A percentile compares a stretch with the other conserved stretches of the same genome.
Evolutionary conservation across 371 early-diverging fungal genomes (phyloP).

Genomic region (Mortierella sp.): DNA sequence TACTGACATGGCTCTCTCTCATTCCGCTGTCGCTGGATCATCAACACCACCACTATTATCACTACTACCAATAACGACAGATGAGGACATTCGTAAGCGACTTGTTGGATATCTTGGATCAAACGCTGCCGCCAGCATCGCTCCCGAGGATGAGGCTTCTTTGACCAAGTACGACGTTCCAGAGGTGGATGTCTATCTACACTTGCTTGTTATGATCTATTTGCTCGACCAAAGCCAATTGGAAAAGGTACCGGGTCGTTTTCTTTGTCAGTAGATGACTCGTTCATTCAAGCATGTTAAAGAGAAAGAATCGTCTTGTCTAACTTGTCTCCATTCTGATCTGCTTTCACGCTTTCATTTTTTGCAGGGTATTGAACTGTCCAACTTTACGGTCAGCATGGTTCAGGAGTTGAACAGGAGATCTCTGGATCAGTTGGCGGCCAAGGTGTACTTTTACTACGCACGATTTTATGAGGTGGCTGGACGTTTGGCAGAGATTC

Average conservation of each 20-base stretch:
- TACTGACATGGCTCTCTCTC: no score
- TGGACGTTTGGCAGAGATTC: slow-evolving; percentile 76
- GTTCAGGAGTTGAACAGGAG: slow-evolving; percentile 82
- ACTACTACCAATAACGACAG: slow-evolving; percentile 16
- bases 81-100: slow-evolving; percentile 53
- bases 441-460: slow-evolving; percentile 93
- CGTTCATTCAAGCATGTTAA: not conserved
- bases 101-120: slow-evolving; percentile 52
- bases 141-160: slow-evolving; percentile 57
- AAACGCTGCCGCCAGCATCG: slow-evolving; percentile 58
- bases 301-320: no score
- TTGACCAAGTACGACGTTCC: slow-evolving; percentile 69
- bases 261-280: no score
- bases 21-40: no score
- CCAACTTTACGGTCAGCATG: slow-evolving; percentile 69
- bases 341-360: not conserved
- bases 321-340: no score
- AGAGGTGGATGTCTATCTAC: slow-evolving; percentile 88
- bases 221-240: slow-evolving; percentile 83
- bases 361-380: slow-evolving; percentile 74
- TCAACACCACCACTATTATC: no score
- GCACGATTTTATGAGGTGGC: slow-evolving; percentile 87
- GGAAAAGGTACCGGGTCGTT: slow-evolving; percentile 63
- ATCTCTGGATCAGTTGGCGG: slow-evolving; percentile 89
- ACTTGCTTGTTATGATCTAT: slow-evolving; percentile 80